Evolutionary conservation across 805 yeast genomes (phyloP), one percentile per base, ranked within the genome.

Genomic region (Wickerhamiella bombiphila): DNA sequence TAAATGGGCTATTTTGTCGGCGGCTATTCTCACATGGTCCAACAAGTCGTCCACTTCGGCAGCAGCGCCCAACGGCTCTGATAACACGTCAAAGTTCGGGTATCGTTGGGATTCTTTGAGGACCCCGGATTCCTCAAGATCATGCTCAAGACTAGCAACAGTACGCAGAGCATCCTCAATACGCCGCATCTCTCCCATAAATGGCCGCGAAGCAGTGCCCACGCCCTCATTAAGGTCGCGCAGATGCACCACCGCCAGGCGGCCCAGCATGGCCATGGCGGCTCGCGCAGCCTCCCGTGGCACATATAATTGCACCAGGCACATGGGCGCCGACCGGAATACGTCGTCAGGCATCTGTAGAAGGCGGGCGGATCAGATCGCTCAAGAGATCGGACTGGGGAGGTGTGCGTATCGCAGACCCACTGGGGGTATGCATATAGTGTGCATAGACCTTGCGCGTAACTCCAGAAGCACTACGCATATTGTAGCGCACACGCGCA

Each of bases 301-400:
- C 37, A 91, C 73, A 57, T 83, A 88, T 49, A 91, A 65, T 63
- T 91, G 95, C 32, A 88, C 79, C 49, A 86, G 71, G 37, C 93
- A 74, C 97, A 91, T 93, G 52, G 83, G 94, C 76, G 97, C 97
- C 36, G 97, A 86, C 66, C 95, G 46, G 32, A 48, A 50, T 20
- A 49, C 39, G 36, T 47, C 42, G 35, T 50, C 54, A 31, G 13
- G 11, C 26, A 24, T 24, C 13, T 13, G 9, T 13, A 33, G 9
- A 9, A 13, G 9, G 26, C 11, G 13, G 13, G 26, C 26, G 26
- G 11, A 9, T 24, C 26, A 13, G 26, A 24, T 33, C 21, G 19
- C n/a, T 31, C 11, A 22, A 21, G 22, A 30, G n/a, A 22, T 15
- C 11, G 19, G 8, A 30, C n/a, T 29, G 18, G 16, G 32, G 19